Percentiles rank a stretch among this genome's conserved stretches.
Conservation (phyloP, 495 filamentous ascomycete species). For the Trypethelium eluteriae region DNA sequence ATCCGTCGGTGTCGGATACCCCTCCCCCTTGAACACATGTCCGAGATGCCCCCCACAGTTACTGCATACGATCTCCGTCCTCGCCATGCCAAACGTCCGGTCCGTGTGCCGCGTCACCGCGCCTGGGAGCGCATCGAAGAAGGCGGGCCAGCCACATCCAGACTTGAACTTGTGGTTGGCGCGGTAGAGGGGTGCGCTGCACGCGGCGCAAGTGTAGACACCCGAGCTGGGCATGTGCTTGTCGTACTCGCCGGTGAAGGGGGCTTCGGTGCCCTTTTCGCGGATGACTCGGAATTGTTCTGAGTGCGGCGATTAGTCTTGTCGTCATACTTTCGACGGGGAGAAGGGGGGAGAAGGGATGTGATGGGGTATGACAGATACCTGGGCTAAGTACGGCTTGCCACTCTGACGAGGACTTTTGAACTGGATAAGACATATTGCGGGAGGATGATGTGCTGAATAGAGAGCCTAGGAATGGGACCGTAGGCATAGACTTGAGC, state of each 20-base stretch:
- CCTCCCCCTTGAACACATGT: constrained; percentile 96
- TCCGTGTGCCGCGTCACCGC: constrained; percentile 79
- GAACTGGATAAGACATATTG: constrained; percentile 70
- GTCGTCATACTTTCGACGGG: neutral
- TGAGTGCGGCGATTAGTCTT: constrained; percentile 30
- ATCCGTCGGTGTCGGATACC: constrained; percentile 81
- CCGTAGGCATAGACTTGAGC: constrained; percentile 55
- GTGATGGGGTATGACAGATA: constrained; percentile 31
- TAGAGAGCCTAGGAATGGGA: constrained; percentile 72
- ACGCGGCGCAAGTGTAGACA: constrained; percentile 78
- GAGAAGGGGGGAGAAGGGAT: neutral
- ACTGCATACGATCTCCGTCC: constrained; percentile 87
- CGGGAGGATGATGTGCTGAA: constrained; percentile 54
- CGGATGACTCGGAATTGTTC: constrained; percentile 93
- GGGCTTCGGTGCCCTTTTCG: constrained; percentile 79
- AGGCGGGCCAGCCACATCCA: constrained; percentile 95
- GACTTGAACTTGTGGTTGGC: constrained; percentile 90
- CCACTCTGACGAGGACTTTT: constrained; percentile 81
- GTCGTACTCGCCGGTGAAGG: constrained; percentile 75
- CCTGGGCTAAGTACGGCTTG: constrained; percentile 70
- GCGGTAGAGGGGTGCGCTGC: constrained; percentile 79
- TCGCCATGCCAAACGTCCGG: constrained; percentile 65
- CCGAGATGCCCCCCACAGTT: constrained; percentile 95
- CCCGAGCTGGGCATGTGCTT: constrained; percentile 69
- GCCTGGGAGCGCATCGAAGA: constrained; percentile 86